Percentiles rank a stretch among this genome's conserved stretches.
These are phyloP conservation scores for Lactifluus volemus DNA, from an alignment of 768 basidiomycete genomes.

Conservation along the genomic window DNA sequence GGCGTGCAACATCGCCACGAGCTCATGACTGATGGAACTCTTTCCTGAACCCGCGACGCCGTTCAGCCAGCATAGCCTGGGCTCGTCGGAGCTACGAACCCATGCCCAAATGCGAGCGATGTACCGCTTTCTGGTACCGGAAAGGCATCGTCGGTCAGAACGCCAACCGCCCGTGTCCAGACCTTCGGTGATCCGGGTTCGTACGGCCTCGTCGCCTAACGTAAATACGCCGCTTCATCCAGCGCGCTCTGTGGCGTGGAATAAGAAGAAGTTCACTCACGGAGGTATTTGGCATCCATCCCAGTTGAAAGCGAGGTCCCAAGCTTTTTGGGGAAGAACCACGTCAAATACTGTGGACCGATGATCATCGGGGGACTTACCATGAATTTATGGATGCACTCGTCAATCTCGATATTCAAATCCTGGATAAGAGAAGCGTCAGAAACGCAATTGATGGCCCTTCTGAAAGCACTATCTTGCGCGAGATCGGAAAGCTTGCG, in stretches of 20 bases:
- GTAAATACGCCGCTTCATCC: not conserved
- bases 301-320: constrained; percentile 12
- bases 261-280: not conserved
- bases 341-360: not conserved
- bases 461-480: constrained; percentile 11
- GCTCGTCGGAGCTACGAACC: constrained; percentile 3
- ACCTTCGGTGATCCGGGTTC: constrained; percentile 4
- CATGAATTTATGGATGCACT: constrained; percentile 1
- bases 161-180: constrained; percentile 11
- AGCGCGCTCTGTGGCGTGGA: not conserved
- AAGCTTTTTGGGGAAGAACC: not conserved
- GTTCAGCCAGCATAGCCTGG: constrained; percentile 14
- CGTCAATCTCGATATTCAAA: constrained; percentile 6
- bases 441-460: constrained; percentile 10
- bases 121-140: constrained; percentile 15
- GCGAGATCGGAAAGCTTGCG: constrained; percentile 8
- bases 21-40: constrained; percentile 18
- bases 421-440: constrained; percentile 6
- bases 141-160: constrained; percentile 8
- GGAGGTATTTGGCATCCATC: constrained; percentile 8
- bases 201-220: constrained; percentile 8
- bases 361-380: not conserved
- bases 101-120: constrained; percentile 12
- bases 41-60: constrained; percentile 21
- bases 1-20: constrained; percentile 12